Conservation (phyloP, 305 asterid genomes). For the Vinca major region DNA sequence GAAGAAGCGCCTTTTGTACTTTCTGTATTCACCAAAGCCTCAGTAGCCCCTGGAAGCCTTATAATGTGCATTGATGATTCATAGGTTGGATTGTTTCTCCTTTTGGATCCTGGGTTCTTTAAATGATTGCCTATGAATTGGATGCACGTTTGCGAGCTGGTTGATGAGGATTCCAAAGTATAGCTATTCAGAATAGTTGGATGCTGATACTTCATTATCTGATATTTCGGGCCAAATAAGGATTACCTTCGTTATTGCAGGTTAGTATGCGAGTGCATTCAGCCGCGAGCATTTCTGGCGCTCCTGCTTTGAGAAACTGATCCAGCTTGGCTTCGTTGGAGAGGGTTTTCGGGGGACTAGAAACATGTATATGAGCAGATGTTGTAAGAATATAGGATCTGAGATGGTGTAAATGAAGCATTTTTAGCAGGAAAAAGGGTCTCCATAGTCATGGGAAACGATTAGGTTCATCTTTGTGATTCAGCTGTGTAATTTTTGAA, state of each 20-base stretch:
- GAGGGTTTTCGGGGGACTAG: slow-evolving; percentile 27
- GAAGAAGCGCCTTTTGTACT: slow-evolving; percentile 99
- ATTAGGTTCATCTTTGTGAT: slow-evolving; percentile 32
- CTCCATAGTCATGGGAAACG: slow-evolving; percentile 28
- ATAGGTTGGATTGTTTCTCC: slow-evolving; percentile 13
- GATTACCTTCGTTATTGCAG: not conserved
- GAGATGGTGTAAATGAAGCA: slow-evolving; percentile 48
- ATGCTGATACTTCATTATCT: not conserved
- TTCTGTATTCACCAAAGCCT: slow-evolving; percentile 89
- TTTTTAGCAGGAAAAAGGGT: slow-evolving; percentile 19
- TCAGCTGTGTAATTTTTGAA: slow-evolving; percentile 53
- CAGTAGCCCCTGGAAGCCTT: slow-evolving; percentile 76
- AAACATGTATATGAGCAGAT: slow-evolving; percentile 46
- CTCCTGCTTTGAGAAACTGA: slow-evolving; percentile 9
- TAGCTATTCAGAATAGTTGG: no score
- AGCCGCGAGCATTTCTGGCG: not conserved
- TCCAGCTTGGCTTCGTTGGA: slow-evolving; percentile 12
- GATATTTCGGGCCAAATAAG: not conserved
- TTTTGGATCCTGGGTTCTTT: slow-evolving; percentile 15
- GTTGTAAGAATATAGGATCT: slow-evolving; percentile 41
- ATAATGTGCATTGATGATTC: slow-evolving; percentile 27
- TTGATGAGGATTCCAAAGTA: slow-evolving; percentile 5
- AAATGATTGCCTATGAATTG: slow-evolving; percentile 24
- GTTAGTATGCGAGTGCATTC: not conserved
- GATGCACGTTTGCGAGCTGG: slow-evolving; percentile 20